These are phyloP conservation scores for Podospora appendiculata DNA, from an alignment of 495 filamentous ascomycete species.

Conservation along the genomic window DNA sequence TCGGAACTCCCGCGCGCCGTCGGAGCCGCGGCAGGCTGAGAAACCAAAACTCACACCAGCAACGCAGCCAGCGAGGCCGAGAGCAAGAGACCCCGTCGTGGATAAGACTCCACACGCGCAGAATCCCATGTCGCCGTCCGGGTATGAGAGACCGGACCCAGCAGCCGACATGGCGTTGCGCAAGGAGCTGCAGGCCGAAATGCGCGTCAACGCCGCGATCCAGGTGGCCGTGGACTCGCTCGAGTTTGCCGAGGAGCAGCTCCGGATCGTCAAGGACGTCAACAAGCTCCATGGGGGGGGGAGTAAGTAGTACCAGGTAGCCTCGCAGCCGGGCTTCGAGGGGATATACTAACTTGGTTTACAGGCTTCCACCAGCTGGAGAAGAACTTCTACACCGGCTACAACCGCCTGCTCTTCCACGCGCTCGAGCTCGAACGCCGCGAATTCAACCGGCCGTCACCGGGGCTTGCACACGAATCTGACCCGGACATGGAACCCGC, in stretches of 20 bases:
- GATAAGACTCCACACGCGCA: background rate
- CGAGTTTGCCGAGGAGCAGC: conserved; percentile 23
- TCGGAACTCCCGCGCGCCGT: background rate
- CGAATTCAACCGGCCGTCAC: conserved; percentile 10
- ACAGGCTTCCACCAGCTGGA: conserved; percentile 12
- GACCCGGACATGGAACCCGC: too few species aligned
- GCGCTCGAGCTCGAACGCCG: conserved; percentile 19
- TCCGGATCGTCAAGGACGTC: conserved; percentile 19
- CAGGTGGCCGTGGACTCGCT: conserved; percentile 24
- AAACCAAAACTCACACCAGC: too few species aligned
- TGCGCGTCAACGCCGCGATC: conserved; percentile 25
- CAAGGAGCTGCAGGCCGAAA: conserved; percentile 19
- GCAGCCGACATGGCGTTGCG: conserved; percentile 7
- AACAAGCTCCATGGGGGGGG: conserved; percentile 17
- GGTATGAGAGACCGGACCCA: background rate
- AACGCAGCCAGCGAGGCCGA: too few species aligned
- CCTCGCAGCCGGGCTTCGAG: background rate
- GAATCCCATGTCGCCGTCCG: background rate
- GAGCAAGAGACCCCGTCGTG: background rate
- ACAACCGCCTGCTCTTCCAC: conserved; percentile 19
- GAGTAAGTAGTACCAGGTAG: conserved; percentile 9
- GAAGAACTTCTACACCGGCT: conserved; percentile 22
- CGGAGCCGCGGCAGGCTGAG: too few species aligned
- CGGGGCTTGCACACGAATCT: background rate
- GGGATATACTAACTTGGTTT: too few species aligned